Evolutionary conservation across 345 rosid genomes (phyloP).

Genomic region (Isatis tinctoria): DNA sequence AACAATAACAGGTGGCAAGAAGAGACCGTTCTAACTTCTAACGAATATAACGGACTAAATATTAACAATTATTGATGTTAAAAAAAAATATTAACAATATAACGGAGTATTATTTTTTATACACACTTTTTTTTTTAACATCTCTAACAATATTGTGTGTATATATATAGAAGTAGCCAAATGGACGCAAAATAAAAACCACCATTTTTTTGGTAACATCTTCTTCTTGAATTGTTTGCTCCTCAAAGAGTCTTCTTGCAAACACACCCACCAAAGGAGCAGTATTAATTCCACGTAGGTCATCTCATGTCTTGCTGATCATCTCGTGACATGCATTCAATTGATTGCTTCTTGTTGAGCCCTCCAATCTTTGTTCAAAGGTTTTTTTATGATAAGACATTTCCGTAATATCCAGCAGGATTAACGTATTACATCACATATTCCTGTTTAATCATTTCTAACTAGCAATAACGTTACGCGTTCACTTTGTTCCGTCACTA

Average conservation of each 20-base stretch:
- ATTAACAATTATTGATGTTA: too few species aligned
- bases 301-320: not conserved
- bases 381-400: not conserved
- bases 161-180: too few species aligned
- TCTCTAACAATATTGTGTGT: too few species aligned
- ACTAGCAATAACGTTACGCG: not conserved
- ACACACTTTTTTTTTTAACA: too few species aligned
- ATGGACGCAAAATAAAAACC: too few species aligned
- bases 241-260: conserved; percentile 57
- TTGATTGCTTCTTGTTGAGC: too few species aligned
- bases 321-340: not conserved
- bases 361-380: too few species aligned
- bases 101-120: too few species aligned
- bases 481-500: not conserved
- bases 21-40: not conserved
- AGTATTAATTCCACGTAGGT: conserved; percentile 37
- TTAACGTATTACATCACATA: not conserved
- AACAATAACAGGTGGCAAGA: not conserved
- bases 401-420: not conserved
- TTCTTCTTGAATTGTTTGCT: conserved; percentile 15
- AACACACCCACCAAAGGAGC: conserved; percentile 65
- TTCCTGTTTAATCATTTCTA: not conserved
- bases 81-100: too few species aligned
- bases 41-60: too few species aligned
- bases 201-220: too few species aligned